phyloP scores from a whole-genome alignment of 352 stramenopile species.

The Phytophthora sojae region DNA sequence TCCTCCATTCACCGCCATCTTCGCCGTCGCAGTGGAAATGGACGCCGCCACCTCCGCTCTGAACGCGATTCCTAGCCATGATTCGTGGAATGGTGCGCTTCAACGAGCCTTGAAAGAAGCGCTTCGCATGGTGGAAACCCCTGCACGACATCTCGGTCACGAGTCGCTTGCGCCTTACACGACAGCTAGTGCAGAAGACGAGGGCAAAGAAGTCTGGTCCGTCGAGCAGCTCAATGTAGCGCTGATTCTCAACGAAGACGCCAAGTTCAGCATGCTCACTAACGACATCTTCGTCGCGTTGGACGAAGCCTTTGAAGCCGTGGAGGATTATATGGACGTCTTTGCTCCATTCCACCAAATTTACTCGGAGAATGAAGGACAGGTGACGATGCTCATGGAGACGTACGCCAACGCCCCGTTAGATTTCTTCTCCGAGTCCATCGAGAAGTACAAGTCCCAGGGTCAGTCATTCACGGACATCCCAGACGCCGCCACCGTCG shows the following conservation, averaged over 20 bases:
- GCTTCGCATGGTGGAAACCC: slow-evolving; percentile 89
- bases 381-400: slow-evolving; percentile 67
- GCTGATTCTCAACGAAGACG: slow-evolving; percentile 85
- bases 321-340: slow-evolving; percentile 90
- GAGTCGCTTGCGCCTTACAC: slow-evolving; percentile 82
- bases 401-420: slow-evolving; percentile 78
- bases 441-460: slow-evolving; percentile 87
- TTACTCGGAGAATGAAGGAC: slow-evolving; percentile 86
- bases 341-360: slow-evolving; percentile 92
- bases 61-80: slow-evolving; percentile 65
- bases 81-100: slow-evolving; percentile 75
- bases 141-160: slow-evolving; percentile 83
- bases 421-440: slow-evolving; percentile 82
- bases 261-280: slow-evolving; percentile 81
- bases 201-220: slow-evolving; percentile 84
- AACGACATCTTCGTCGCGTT: slow-evolving; percentile 88
- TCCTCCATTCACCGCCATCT: slow-evolving; percentile 60
- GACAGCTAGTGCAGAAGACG: slow-evolving; percentile 82
- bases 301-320: slow-evolving; percentile 80
- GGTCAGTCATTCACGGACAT: slow-evolving; percentile 86
- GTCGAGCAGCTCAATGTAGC: slow-evolving; percentile 83
- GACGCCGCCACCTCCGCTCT: slow-evolving; percentile 46
- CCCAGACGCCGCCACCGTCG: slow-evolving; percentile 82
- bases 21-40: slow-evolving; percentile 75
- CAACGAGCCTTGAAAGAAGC: slow-evolving; percentile 86